phyloP scores from a whole-genome alignment of 352 stramenopile genomes.

The Blastocystis sp. region DNA sequence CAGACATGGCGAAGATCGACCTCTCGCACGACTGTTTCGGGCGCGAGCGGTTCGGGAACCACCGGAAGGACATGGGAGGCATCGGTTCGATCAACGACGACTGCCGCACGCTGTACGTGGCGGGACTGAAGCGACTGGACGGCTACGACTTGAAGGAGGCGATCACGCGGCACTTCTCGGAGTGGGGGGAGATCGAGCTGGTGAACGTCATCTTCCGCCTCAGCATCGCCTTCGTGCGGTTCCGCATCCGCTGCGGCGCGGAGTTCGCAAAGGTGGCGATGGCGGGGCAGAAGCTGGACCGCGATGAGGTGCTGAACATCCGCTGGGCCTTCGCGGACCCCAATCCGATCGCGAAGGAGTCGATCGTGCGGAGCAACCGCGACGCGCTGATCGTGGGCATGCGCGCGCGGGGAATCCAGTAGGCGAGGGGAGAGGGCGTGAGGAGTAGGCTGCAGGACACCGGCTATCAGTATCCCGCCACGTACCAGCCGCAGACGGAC shows the following conservation, averaged over 20 bases:
- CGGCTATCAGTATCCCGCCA: constrained; percentile 49
- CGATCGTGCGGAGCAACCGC: constrained; percentile 71
- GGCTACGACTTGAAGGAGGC: constrained; percentile 66
- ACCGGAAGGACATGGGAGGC: constrained; percentile 81
- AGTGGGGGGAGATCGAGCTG: constrained; percentile 82
- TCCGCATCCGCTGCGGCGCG: constrained; percentile 63
- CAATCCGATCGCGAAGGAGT: constrained; percentile 79
- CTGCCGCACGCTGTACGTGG: constrained; percentile 79
- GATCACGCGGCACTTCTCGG: constrained; percentile 75
- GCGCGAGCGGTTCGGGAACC: constrained; percentile 73
- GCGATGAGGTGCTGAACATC: constrained; percentile 77
- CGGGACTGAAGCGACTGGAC: constrained; percentile 66
- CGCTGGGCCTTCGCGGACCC: constrained; percentile 81
- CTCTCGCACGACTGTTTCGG: constrained; percentile 79
- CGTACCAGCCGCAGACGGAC: constrained; percentile 26
- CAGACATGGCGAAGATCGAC: constrained; percentile 59
- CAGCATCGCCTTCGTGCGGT: constrained; percentile 76
- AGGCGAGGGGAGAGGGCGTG: not conserved
- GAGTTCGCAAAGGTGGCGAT: constrained; percentile 72
- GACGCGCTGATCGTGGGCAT: constrained; percentile 77
- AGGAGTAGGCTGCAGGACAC: constrained; percentile 10
- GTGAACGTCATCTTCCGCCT: constrained; percentile 82
- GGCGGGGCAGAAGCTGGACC: constrained; percentile 74
- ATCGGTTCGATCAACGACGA: constrained; percentile 78
- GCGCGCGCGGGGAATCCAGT: constrained; percentile 65